These are phyloP conservation scores for Protostelium mycophagum DNA, from an alignment of 78 protist genomes.

Conservation along the genomic window DNA sequence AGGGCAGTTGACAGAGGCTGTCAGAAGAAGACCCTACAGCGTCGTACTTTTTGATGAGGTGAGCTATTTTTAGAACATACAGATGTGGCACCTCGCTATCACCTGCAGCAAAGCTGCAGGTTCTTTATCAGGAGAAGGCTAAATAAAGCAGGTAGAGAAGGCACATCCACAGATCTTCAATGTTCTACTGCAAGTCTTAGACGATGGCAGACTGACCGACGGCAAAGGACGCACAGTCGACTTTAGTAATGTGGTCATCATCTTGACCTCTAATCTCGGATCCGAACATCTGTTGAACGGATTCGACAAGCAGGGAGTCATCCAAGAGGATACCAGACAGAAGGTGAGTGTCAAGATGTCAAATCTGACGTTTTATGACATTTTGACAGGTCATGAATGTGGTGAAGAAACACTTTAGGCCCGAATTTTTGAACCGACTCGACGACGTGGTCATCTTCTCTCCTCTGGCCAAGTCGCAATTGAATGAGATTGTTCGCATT, in stretches of 20 bases:
- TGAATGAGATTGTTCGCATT: slow-evolving; percentile 44
- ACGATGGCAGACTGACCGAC: slow-evolving; percentile 98
- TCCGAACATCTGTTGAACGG: slow-evolving; percentile 56
- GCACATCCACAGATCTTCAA: slow-evolving; percentile 90
- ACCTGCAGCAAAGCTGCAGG: background rate
- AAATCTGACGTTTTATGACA: too few species aligned
- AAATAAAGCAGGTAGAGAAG: slow-evolving; percentile 62
- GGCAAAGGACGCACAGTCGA: slow-evolving; percentile 93
- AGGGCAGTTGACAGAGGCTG: slow-evolving; percentile 98
- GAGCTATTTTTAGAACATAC: too few species aligned
- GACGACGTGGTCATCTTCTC: slow-evolving; percentile 90
- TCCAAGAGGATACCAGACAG: background rate
- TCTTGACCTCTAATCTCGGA: slow-evolving; percentile 94
- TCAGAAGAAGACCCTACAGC: slow-evolving; percentile 92
- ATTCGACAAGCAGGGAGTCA: background rate
- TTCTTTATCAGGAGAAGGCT: too few species aligned
- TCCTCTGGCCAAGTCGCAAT: slow-evolving; percentile 51
- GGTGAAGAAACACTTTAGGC: slow-evolving; percentile 78
- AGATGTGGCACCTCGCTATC: slow-evolving; percentile 86
- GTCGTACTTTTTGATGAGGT: slow-evolving; percentile 98
- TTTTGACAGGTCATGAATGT: slow-evolving; percentile 75
- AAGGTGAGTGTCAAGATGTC: slow-evolving; percentile 39
- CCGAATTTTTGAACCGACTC: slow-evolving; percentile 97
- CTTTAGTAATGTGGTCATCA: slow-evolving; percentile 85
- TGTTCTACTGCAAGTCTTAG: slow-evolving; percentile 94